Percentiles rank a stretch among this genome's conserved stretches.
phyloP scores from a whole-genome alignment of 2,329 filamentous ascomycete genomes.

The Colletotrichum ledebouriae region DNA sequence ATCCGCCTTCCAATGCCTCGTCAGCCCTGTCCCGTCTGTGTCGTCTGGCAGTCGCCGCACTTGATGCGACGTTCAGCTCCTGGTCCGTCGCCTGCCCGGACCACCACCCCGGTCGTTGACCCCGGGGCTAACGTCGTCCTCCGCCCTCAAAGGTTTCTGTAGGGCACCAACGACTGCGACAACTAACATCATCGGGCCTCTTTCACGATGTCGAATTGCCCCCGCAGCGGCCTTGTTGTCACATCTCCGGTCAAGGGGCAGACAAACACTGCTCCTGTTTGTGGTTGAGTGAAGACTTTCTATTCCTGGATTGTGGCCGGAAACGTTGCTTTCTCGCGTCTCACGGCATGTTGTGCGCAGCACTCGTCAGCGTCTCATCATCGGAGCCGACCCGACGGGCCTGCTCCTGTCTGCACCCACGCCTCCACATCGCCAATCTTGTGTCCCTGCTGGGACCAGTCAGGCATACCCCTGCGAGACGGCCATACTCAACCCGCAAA shows the following conservation, averaged over 20 bases:
- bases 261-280: neutral
- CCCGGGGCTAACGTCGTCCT: slow-evolving; percentile 6
- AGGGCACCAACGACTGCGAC: slow-evolving; percentile 11
- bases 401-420: slow-evolving; percentile 16
- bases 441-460: neutral
- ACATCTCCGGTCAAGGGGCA: neutral
- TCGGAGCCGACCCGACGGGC: slow-evolving; percentile 38
- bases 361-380: slow-evolving; percentile 26
- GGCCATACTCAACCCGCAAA: slow-evolving; percentile 2
- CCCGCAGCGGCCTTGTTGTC: neutral
- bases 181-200: slow-evolving; percentile 1
- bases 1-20: neutral
- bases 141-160: neutral
- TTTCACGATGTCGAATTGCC: neutral
- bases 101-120: neutral
- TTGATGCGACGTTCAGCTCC: neutral
- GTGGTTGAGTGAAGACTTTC: neutral
- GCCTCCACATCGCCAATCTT: slow-evolving; percentile 22
- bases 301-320: slow-evolving; percentile 17
- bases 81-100: neutral
- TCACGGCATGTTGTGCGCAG: slow-evolving; percentile 12
- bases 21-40: slow-evolving; percentile 3
- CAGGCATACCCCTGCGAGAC: slow-evolving; percentile 35
- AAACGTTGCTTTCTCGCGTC: slow-evolving; percentile 16
- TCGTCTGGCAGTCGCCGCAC: too few relatives aligned